Conservation (phyloP, 306 rosid genomes). For the Leucaena leucocephala region DNA sequence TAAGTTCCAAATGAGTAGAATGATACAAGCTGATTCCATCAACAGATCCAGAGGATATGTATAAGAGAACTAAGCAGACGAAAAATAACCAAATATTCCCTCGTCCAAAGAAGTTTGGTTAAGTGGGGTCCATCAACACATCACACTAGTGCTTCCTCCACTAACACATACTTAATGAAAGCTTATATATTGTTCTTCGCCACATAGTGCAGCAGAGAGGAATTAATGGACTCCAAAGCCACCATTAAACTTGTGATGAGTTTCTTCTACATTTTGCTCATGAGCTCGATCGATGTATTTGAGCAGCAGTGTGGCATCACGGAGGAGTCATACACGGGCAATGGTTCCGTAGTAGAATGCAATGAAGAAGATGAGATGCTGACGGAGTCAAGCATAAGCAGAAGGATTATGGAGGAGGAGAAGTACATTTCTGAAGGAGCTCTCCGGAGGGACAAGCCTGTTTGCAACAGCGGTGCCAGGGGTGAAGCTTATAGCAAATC, state of each 20-base stretch:
- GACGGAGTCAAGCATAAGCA: conserved; percentile 82
- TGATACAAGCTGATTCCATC: background rate
- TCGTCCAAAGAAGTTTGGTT: conserved; percentile 45
- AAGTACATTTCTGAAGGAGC: conserved; percentile 72
- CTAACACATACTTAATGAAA: conserved; percentile 34
- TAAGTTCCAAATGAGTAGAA: background rate
- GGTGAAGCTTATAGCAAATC: conserved; percentile 72
- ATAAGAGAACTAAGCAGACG: background rate
- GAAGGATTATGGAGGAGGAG: conserved; percentile 58
- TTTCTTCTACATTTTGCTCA: conserved; percentile 38
- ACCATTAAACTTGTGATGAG: conserved; percentile 42
- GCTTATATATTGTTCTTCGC: background rate
- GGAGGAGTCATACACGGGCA: conserved; percentile 43
- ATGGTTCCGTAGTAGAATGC: conserved; percentile 82
- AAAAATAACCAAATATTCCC: conserved; percentile 14
- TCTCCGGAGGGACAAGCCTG: conserved; percentile 60
- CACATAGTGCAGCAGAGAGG: conserved; percentile 29
- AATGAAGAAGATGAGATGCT: conserved; percentile 54
- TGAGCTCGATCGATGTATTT: conserved; percentile 43
- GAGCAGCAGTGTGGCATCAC: conserved; percentile 33
- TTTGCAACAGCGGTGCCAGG: conserved; percentile 55
- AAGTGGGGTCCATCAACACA: conserved; percentile 60
- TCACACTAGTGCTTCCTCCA: conserved; percentile 56
- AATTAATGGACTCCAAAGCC: conserved; percentile 36
- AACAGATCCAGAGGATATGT: background rate